These are phyloP conservation scores for Leccinellum rugosiceps DNA, from an alignment of 768 basidiomycete species.

Conservation along the genomic window DNA sequence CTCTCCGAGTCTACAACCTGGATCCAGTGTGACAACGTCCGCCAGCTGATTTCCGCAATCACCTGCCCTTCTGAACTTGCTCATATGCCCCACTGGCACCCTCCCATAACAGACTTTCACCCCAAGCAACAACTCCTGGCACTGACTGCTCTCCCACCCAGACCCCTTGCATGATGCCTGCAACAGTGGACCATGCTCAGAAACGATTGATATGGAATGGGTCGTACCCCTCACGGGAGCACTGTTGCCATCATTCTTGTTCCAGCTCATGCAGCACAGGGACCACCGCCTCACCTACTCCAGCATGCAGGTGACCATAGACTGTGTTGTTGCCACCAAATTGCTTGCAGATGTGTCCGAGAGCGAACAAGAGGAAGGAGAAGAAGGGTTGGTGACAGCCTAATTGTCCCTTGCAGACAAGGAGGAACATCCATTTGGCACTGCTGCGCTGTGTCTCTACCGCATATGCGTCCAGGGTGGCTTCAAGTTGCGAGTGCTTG, in stretches of 20 bases:
- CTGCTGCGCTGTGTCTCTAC: constrained; percentile 58
- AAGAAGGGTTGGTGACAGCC: constrained; percentile 22
- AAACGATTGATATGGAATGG: constrained; percentile 81
- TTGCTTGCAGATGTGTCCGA: constrained; percentile 38
- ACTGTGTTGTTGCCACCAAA: constrained; percentile 42
- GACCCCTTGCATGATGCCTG: too few species aligned
- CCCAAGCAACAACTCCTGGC: constrained; percentile 21
- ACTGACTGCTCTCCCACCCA: constrained; percentile 47
- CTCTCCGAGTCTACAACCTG: constrained; percentile 77
- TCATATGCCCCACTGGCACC: constrained; percentile 83
- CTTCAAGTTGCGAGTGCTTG: constrained; percentile 49
- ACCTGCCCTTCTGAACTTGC: constrained; percentile 66
- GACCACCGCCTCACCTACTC: constrained; percentile 23
- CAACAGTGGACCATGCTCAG: too few species aligned
- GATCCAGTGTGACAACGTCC: constrained; percentile 77
- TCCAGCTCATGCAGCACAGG: constrained; percentile 40
- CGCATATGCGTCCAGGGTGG: constrained; percentile 50
- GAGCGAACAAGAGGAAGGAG: constrained; percentile 24
- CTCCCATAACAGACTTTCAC: constrained; percentile 44
- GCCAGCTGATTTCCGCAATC: constrained; percentile 73
- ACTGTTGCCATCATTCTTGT: constrained; percentile 35
- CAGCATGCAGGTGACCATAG: constrained; percentile 27
- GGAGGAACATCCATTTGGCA: constrained; percentile 48
- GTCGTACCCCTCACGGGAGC: constrained; percentile 64
- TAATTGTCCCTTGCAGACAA: constrained; percentile 21